phyloP scores from a whole-genome alignment of 306 rosid genomes.

The Carpinus viminea region DNA sequence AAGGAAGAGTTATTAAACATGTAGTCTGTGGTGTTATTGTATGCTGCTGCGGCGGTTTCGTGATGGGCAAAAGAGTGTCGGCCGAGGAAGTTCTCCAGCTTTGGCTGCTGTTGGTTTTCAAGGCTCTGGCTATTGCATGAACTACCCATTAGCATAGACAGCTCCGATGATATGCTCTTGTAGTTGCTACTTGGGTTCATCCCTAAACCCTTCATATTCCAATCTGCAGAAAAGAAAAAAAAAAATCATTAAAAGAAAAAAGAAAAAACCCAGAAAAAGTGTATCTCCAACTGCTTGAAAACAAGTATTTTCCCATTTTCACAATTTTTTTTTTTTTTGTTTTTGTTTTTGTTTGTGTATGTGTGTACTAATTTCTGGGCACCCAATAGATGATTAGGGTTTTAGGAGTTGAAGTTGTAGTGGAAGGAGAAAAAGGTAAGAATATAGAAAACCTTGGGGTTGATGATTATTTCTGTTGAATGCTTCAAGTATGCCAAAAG shows the following conservation, averaged over 20 bases:
- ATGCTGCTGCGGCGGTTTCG: constrained; percentile 26
- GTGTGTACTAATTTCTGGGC: neutral
- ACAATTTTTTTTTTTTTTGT: too few species aligned
- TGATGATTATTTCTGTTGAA: constrained; percentile 44
- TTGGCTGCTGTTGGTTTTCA: constrained; percentile 58
- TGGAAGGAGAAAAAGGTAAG: neutral
- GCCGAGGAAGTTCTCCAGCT: constrained; percentile 91
- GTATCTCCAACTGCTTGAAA: neutral
- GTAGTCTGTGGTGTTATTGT: constrained; percentile 29
- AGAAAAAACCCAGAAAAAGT: neutral
- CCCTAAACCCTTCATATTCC: constrained; percentile 56
- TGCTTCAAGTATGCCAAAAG: constrained; percentile 59
- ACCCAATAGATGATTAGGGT: constrained; percentile 7
- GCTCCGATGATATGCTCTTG: constrained; percentile 36
- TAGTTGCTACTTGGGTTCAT: constrained; percentile 42
- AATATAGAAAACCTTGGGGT: constrained; percentile 40
- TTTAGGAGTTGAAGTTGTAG: neutral
- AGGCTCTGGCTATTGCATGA: constrained; percentile 48
- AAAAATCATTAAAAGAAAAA: neutral
- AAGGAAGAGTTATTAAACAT: constrained; percentile 43
- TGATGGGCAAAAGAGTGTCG: constrained; percentile 62
- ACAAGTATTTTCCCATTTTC: neutral
- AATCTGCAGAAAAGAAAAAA: constrained; percentile 43
- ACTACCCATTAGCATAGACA: constrained; percentile 45
- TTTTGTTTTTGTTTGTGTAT: neutral